Percentiles rank a stretch among this genome's conserved stretches.
These are phyloP conservation scores for Magnaporthiopsis incrustans DNA, from an alignment of 2,329 filamentous ascomycete genomes.

Conservation along the genomic window DNA sequence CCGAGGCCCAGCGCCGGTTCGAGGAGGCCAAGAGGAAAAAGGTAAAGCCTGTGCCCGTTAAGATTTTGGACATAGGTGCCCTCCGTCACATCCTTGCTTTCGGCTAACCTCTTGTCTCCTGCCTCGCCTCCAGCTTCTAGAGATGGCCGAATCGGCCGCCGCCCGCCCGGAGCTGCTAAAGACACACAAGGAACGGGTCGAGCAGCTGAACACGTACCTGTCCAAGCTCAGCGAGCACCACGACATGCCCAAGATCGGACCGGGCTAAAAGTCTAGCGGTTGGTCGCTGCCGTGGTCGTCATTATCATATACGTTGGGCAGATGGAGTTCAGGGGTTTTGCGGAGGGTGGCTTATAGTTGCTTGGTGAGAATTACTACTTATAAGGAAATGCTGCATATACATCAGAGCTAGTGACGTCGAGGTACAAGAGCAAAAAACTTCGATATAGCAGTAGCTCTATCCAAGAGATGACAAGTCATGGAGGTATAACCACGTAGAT, in stretches of 20 bases:
- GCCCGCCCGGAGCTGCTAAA: constrained; percentile 72
- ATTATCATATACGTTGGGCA: not conserved
- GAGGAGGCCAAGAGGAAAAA: constrained; percentile 76
- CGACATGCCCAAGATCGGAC: constrained; percentile 75
- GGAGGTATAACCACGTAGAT: too few species aligned
- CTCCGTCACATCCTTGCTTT: too few species aligned
- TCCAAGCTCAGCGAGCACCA: constrained; percentile 93
- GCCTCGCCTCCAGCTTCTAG: constrained; percentile 55
- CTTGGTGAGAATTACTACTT: not conserved
- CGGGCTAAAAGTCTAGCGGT: constrained; percentile 31
- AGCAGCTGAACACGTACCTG: constrained; percentile 90
- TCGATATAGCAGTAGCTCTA: too few species aligned
- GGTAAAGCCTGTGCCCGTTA: constrained; percentile 36
- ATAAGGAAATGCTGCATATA: too few species aligned
- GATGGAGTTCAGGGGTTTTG: not conserved
- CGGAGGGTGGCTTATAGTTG: not conserved
- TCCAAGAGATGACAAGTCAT: too few species aligned
- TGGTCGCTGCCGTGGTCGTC: not conserved
- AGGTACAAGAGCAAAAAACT: too few species aligned
- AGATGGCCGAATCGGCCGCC: constrained; percentile 57
- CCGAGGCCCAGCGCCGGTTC: constrained; percentile 72
- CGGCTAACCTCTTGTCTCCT: not conserved
- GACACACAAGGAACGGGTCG: constrained; percentile 93
- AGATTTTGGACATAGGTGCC: too few species aligned
- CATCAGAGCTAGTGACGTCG: too few species aligned